These are phyloP conservation scores for Agroathelia rolfsii DNA, from an alignment of 1,284 basidiomycete species.

Conservation along the genomic window DNA sequence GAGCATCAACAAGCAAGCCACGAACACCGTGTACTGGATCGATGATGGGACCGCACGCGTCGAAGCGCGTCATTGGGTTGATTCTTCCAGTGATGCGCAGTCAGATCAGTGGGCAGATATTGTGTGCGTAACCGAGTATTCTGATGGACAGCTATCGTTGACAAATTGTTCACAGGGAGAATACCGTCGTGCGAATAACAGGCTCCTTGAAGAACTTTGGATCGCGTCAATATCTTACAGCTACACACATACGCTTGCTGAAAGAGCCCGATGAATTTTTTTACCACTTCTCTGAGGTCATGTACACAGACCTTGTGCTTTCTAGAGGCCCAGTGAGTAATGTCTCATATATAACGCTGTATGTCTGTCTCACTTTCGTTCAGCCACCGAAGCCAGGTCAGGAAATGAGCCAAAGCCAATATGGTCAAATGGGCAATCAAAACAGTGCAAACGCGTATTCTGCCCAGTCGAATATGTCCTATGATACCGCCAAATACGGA, in stretches of 20 bases:
- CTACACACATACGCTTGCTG: conserved; percentile 60
- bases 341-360: conserved; percentile 1
- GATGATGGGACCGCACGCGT: conserved; percentile 88
- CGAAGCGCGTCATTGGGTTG: conserved; percentile 86
- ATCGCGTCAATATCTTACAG: conserved; percentile 75
- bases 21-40: conserved; percentile 74
- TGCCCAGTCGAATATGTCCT: conserved; percentile 17
- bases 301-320: conserved; percentile 35
- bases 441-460: conserved; percentile 18
- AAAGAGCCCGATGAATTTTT: conserved; percentile 74
- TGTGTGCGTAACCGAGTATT: conserved; percentile 27
- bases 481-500: conserved; percentile 35
- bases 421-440: conserved; percentile 11
- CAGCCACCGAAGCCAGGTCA: conserved; percentile 21
- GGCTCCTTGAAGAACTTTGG: conserved; percentile 88
- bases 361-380: conserved; percentile 1
- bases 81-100: conserved; percentile 50
- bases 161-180: conserved; percentile 54
- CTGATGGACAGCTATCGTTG: background rate
- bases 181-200: conserved; percentile 75
- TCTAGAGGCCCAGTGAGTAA: conserved; percentile 36
- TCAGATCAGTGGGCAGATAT: conserved; percentile 38
- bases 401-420: conserved; percentile 8
- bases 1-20: conserved; percentile 62
- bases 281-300: conserved; percentile 62